Base-by-base conservation (phyloP, 768 basidiomycete genomes). In the Termitomyces bulborhizus region DNA sequence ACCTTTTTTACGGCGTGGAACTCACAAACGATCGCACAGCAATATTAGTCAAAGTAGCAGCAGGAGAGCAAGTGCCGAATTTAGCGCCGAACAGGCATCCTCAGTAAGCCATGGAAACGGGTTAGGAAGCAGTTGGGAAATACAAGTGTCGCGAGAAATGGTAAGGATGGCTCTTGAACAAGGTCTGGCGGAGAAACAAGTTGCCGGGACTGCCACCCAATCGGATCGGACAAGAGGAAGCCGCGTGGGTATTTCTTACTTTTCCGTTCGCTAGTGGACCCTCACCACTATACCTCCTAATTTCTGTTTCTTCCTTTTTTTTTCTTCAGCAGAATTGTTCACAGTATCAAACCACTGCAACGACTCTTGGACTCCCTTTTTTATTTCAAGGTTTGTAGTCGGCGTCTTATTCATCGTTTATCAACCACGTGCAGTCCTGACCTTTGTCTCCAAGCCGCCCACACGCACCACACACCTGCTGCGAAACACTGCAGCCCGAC, bases 21-120 rank as follows among this genome's bases (percentile, higher is more conserved):
- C 36, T 47, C 69, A 69, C 55, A 59, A 62, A 46, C 62, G 68
- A 53, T 66, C 68, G n/a, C 57, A 64, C 37, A 73, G 72, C 58
- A 72, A 67, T 57, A 65, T 60, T 54, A 68, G 66, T 50, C 67
- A 66, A 31, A 64, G 55, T 15, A 69, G 69, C 54, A 73, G 70
- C 49, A 71, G 83, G 62, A 74, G 82, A 44, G 68, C 70, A 44
- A 85, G 83, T 60, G 82, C 84, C 27, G 82, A 84, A 49, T 83
- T 79, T 70, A 81, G 73, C 46, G 73, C 81, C 16, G 64, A 73
- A 51, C 77, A 79, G 61, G 83, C 79, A 37, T 63, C 69, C 27
- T 68, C 63, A 27, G 57, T 65, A 27, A 60, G 64, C 16, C 52
- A 66, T 36, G 59, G 56, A 50, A 68, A 63, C 9, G 71, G 63